Evolutionary conservation across 139 green algal species (phyloP), one percentile per base, ranked within the genome.

Genomic region (Prasinococcaceae sp.): DNA sequence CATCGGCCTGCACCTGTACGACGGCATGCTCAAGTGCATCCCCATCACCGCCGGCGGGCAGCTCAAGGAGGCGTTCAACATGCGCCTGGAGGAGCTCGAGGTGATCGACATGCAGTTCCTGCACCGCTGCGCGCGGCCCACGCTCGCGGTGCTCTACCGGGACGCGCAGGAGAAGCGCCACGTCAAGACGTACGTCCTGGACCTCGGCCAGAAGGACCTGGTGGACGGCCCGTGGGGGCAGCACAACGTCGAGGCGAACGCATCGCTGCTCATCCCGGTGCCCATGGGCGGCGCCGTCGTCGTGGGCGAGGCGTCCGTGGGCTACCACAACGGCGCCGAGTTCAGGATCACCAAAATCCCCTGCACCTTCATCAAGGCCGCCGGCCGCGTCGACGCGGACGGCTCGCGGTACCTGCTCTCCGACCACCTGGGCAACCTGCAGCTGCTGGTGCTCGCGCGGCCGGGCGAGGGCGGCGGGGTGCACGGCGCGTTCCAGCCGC

Each of bases 1-100:
- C 6, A 85, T 94, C 26, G 90, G 64, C 6, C 60, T 97, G 41
- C 88, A 97, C 66, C 68, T 97, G 30, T 98, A 98, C 55, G 82
- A 94, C 44, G 90, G 90, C 17, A 63, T 90, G 6, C 70, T 98
- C 57, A 96, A 97, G 77, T 38, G 86, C 22, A 83, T 92, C 2
- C 79, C 85, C 27, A 70, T 94, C 37, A 69, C 75, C 40, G 42
- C 54, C 8, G 67, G 55, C 0, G 76, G 79, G 3, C 33, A 66
- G 5, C 59, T 92, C 35, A 55, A 70, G 22, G 78, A 94, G 57
- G 79, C 82, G 0, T 95, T 86, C 70, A 94, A 88, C 65, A 60
- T 89, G 9, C 70, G 84, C 6, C 47, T 94, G 12, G 82, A 94
- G 39, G 83, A 94, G 69, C 67, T 90, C 9, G 50, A 65, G 10